These are phyloP conservation scores for Saccharomyces hybrid DNA, from an alignment of 1,139 yeast species.

Conservation along the genomic window DNA sequence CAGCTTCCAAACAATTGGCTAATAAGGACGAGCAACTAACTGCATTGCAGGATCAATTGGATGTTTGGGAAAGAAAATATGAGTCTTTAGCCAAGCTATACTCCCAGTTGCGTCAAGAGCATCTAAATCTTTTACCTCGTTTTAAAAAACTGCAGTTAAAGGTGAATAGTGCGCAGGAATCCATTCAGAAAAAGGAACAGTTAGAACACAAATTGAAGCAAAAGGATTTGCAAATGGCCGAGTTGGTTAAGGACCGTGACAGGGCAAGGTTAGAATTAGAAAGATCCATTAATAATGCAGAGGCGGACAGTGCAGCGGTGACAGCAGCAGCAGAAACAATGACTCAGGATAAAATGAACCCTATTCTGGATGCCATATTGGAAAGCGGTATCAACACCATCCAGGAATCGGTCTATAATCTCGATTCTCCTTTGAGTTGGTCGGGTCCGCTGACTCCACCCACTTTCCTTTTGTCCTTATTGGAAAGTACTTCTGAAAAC, in stretches of 20 bases:
- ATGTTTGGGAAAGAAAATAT: constrained; percentile 78
- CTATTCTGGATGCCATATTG: constrained; percentile 65
- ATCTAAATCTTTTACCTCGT: constrained; percentile 67
- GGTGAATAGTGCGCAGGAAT: constrained; percentile 89
- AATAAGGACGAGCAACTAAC: constrained; percentile 70
- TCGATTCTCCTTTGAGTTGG: constrained; percentile 75
- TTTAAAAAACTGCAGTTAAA: constrained; percentile 82
- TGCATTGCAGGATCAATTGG: constrained; percentile 66
- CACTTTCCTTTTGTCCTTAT: constrained; percentile 48
- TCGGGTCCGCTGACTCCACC: constrained; percentile 78
- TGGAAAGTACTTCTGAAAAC: constrained; percentile 63
- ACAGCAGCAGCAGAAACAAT: constrained; percentile 14
- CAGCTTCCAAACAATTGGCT: constrained; percentile 67
- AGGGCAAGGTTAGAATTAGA: constrained; percentile 81
- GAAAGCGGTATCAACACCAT: constrained; percentile 62
- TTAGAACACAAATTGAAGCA: constrained; percentile 78
- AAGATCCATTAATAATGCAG: constrained; percentile 29
- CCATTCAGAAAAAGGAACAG: constrained; percentile 75
- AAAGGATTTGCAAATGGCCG: constrained; percentile 83
- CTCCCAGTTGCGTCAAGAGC: constrained; percentile 89
- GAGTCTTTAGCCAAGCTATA: constrained; percentile 85
- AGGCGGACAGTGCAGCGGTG: constrained; percentile 16
- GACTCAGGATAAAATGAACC: constrained; percentile 9
- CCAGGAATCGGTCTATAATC: constrained; percentile 65
- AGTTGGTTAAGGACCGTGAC: constrained; percentile 82